Base-by-base conservation (phyloP, 495 filamentous ascomycete species). In the Xylaria bambusicola region DNA sequence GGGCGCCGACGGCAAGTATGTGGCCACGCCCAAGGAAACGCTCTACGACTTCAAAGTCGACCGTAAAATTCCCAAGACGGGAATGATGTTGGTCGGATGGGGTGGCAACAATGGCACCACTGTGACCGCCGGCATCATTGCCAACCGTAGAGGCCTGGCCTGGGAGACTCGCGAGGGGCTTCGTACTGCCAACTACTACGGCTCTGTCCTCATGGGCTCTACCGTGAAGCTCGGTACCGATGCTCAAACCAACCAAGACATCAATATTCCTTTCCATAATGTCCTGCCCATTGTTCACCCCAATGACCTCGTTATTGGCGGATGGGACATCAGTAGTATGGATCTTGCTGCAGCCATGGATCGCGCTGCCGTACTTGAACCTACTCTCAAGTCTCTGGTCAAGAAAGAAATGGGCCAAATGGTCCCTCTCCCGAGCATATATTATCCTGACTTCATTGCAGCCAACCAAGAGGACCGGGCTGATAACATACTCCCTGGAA, bases 391-490 rank as follows among this genome's bases (percentile, higher is more conserved):
- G 83, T 74, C 77, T 55, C 83, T 87, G 61, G 90, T 98, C 64
- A 86, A 87, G 76, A 94, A 96, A 83, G 89, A 97, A 77, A 93
- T 98, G 93, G 80, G 85, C 61, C 78, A 79, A 63, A 89, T 98
- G 87, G 87, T 87, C 68, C 94, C 94, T 15, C 84, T 98, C 63
- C 93, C 92, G 26, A 92, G 88, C 76, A 89, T 97, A 78, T 98
- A 98, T 84, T 98, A 98, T 71, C 94, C 94, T 4, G 94, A 98
- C 75, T 98, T 98, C 81, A 98, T 98, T 70, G 94, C 94, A 60
- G 89, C 94, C 75, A 98, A 98, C 80, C 94, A 98, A 81, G 93
- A 92, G 74, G 93, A 93, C 66, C 91, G 94, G 71, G 94, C 95
- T 58, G 91, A 98, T 78, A 98, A 98, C 67, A 63, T 95, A 58